phyloP scores from a whole-genome alignment of 805 yeast genomes.

The Pichia membranifaciens region DNA sequence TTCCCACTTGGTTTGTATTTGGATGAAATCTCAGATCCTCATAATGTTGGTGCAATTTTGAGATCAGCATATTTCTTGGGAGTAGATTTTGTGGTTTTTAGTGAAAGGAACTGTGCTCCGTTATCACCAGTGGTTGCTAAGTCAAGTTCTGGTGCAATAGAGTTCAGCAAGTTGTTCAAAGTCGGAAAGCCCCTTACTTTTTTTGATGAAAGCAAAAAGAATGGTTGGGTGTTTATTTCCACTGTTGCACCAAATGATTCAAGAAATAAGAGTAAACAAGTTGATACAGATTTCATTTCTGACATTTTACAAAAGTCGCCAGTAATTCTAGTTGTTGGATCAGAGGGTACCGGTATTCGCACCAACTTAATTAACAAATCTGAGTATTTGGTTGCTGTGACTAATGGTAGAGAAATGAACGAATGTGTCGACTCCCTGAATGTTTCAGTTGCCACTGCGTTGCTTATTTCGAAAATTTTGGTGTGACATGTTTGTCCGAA shows the following conservation, averaged over 20 bases:
- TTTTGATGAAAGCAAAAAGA: constrained; percentile 45
- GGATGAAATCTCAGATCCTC: constrained; percentile 82
- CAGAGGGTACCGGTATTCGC: constrained; percentile 81
- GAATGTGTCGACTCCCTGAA: constrained; percentile 68
- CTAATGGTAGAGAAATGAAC: constrained; percentile 24
- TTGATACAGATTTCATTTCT: constrained; percentile 34
- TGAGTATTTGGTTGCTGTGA: constrained; percentile 43
- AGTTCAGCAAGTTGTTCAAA: constrained; percentile 57
- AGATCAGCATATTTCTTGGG: constrained; percentile 80
- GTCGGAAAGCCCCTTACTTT: constrained; percentile 56
- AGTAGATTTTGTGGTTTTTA: constrained; percentile 68
- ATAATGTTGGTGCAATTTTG: constrained; percentile 77
- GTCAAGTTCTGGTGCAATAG: constrained; percentile 81
- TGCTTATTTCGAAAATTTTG: constrained; percentile 32
- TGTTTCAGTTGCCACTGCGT: constrained; percentile 84
- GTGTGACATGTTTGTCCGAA: not conserved
- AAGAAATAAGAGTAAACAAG: constrained; percentile 6
- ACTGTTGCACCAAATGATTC: constrained; percentile 41
- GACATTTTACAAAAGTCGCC: constrained; percentile 47
- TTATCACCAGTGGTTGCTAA: constrained; percentile 74
- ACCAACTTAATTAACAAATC: constrained; percentile 55
- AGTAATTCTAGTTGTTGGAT: constrained; percentile 68
- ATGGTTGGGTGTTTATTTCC: constrained; percentile 70
- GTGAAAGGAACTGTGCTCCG: constrained; percentile 66
- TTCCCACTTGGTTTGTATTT: constrained; percentile 68